Base-by-base conservation (phyloP, 1,284 basidiomycete species). In the Takashimella tepidaria region DNA sequence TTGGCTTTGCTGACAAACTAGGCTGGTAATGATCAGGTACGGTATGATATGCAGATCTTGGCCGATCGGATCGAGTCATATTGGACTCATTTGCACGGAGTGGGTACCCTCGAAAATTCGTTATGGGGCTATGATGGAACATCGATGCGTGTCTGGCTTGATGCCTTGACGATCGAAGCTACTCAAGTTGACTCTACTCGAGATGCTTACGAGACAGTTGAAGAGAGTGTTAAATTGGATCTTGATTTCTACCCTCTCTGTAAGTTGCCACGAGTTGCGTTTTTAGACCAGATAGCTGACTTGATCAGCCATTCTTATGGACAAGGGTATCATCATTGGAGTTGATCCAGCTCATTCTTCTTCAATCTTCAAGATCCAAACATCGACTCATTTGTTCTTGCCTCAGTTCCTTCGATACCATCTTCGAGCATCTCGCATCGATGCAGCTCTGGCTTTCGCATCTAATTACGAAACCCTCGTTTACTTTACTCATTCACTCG, bases 311-410 rank as follows among this genome's bases (percentile, higher is more conserved):
- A 91, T 96, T 4, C 80, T 98, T 20, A 95, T 98, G 88, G 92
- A 98, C 72, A 98, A 97, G 70, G 96, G 93, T 0, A 96, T 98
- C 62, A 90, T 99, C 58, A 92, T 98, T 53, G 96, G 95, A 6
- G 89, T 89, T 40, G 92, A 98, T 64, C 84, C 93, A 52, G 92
- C 96, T 70, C 83, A 84, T 1, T 86, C 84, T 2, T 82, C 89
- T 41, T 78, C 82, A 19, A 86, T 96, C 76, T 98, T 95, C 77
- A 83, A 92, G 53, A 86, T 95, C 72, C 83, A 86, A 25, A 96
- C 95, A 0, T 91, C 86, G 83, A 95, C 95, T 0, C 90, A 96
- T 68, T 81, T 98, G 3, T 98, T 98, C 77, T 79, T 99, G 23
- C 92, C 96, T 57, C 90, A 93, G 65, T 83, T 98, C 59, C 79